phyloP scores from a whole-genome alignment of 768 basidiomycete genomes.

The Leccinum disarticulatum region DNA sequence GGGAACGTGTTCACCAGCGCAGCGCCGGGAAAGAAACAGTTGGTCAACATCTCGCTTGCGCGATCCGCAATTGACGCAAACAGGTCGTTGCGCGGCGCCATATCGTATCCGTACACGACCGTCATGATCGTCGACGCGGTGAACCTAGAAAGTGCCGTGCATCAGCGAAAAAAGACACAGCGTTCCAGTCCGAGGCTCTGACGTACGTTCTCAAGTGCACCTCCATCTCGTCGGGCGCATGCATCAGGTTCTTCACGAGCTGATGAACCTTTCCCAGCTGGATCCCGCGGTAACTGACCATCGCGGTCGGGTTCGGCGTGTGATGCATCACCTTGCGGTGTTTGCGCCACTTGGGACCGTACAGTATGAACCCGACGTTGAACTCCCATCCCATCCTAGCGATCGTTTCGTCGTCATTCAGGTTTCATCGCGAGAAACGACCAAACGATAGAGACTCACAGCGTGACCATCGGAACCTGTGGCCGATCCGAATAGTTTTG shows the following conservation, averaged over 20 bases:
- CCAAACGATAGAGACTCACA: slow-evolving; percentile 11
- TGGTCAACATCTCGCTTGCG: slow-evolving; percentile 30
- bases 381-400: slow-evolving; percentile 40
- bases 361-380: slow-evolving; percentile 35
- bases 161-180: not conserved
- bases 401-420: not conserved
- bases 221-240: slow-evolving; percentile 27
- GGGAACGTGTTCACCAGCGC: slow-evolving; percentile 34
- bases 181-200: not conserved
- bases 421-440: not conserved
- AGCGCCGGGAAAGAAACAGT: slow-evolving; percentile 32
- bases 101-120: slow-evolving; percentile 36
- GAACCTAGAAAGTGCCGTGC: slow-evolving; percentile 16
- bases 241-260: slow-evolving; percentile 32
- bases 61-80: slow-evolving; percentile 33
- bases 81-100: slow-evolving; percentile 29
- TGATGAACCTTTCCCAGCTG: slow-evolving; percentile 34
- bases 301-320: slow-evolving; percentile 32
- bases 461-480: slow-evolving; percentile 20
- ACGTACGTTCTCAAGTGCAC: slow-evolving; percentile 24
- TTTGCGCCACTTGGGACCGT: slow-evolving; percentile 38
- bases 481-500: slow-evolving; percentile 31
- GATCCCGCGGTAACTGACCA: slow-evolving; percentile 30
- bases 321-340: slow-evolving; percentile 40
- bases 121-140: slow-evolving; percentile 33